These are phyloP conservation scores for Parasarocladium wereldwijsianum DNA, from an alignment of 2,329 filamentous ascomycete genomes.

Conservation along the genomic window DNA sequence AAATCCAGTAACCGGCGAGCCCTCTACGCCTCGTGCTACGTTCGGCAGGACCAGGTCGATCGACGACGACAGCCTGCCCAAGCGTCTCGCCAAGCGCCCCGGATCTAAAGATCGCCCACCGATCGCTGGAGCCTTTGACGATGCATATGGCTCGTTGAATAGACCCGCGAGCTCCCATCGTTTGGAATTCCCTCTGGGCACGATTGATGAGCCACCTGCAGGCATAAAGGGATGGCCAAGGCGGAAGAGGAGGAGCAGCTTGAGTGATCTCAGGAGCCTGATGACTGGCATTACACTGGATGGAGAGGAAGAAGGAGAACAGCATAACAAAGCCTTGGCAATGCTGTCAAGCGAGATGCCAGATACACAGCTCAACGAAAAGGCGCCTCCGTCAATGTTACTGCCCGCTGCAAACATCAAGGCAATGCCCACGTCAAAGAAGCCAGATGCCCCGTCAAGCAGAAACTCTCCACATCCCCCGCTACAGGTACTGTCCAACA, in stretches of 20 bases:
- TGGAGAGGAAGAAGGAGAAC: constrained; percentile 13
- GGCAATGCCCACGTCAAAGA: too few relatives aligned
- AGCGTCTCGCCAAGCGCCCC: constrained; percentile 27
- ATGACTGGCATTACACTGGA: constrained; percentile 45
- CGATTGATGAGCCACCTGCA: constrained; percentile 42
- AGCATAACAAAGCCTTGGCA: too few relatives aligned
- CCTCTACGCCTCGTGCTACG: constrained; percentile 49
- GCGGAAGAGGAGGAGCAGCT: constrained; percentile 78
- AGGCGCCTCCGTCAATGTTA: too few relatives aligned
- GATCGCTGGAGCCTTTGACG: constrained; percentile 47
- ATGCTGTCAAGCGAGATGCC: too few relatives aligned
- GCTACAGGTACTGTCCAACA: constrained; percentile 33
- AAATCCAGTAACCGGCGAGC: constrained; percentile 42
- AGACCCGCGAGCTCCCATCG: constrained; percentile 44
- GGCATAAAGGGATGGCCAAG: constrained; percentile 28
- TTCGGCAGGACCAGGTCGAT: constrained; percentile 63
- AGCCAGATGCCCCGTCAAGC: too few relatives aligned
- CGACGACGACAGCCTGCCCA: constrained; percentile 43
- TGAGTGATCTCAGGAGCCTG: constrained; percentile 68
- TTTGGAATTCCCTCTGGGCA: constrained; percentile 39
- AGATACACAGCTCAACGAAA: too few relatives aligned
- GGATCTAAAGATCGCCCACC: constrained; percentile 45
- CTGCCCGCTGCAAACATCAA: too few relatives aligned
- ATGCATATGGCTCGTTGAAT: constrained; percentile 19
- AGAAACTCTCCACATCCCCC: constrained; percentile 13